Base-by-base conservation (phyloP, 2,329 filamentous ascomycete genomes). In the Diaporthe citriasiana region DNA sequence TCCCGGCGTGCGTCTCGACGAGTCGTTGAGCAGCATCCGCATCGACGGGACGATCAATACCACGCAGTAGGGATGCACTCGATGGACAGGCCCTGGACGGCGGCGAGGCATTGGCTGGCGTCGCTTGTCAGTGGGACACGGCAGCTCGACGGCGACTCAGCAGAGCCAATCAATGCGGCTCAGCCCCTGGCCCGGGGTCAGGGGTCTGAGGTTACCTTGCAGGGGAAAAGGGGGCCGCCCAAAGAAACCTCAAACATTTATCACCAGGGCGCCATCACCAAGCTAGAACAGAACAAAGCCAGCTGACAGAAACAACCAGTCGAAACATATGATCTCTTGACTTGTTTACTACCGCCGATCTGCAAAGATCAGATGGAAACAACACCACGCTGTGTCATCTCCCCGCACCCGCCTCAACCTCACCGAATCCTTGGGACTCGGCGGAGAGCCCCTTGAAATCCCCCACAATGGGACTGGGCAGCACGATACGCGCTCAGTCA, bases 41-140 rank as follows among this genome's bases (percentile, higher is more conserved):
- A 66, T 40, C 63, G 63, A 66, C 63, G 63, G 63, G 63, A 51
- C 63, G 63, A 66, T 66, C 63, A 66, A 66, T 66, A 51, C 63
- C 63, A 66, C 63, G 7, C n/a, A 25, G 63, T 66, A 66, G 45
- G 63, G 63, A 66, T 66, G 63, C n/a, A 12, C 45, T 12, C 33
- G 63, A 33, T 51, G 45, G 33, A 22, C 45, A 27, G 15, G 63
- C 63, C 63, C 45, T 66, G 63, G 30, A 6, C 17, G 13, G 22
- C 40, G 22, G 7, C 22, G 35, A 66, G 22, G 30, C 45, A 66
- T 66, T 66, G 63, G 63, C 63, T 66, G 63, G 45, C 63, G 27
- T 38, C 47, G 63, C 63, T 66, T 66, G 63, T 66, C 63, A 66
- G n/a, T 66, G 45, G 63, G 33, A 66, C 63, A 22, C 63, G 63